Base-by-base conservation (phyloP, 1,284 basidiomycete genomes). In the Mycosarcoma mackinlayi region DNA sequence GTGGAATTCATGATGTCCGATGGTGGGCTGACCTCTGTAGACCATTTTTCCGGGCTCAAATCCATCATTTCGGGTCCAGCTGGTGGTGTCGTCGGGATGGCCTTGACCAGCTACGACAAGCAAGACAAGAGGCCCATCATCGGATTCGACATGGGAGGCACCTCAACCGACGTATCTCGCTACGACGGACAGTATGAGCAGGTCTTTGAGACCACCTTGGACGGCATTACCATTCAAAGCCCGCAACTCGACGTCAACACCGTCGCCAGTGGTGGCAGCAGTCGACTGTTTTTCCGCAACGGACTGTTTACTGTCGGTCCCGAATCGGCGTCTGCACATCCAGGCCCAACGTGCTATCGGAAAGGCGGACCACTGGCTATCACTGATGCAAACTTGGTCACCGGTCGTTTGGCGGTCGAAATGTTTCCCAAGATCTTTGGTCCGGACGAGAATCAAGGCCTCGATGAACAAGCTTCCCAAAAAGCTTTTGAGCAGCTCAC, bases 121-220 rank as follows among this genome's bases (percentile, higher is more conserved):
- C 83, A 88, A 64, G 83, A 86, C 59, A 87, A 86, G 73, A 85
- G 86, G 33, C 90, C 91, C 0, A 86, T 92, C 49, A 92, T 94
- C 72, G 79, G 79, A 5, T 70, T 82, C 19, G 80, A 82, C 18
- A 79, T 80, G 61, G 93, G 93, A 5, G 93, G 93, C 0, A 96
- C 93, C 0, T 67, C 61, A 7, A 94, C 92, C 0, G 93, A 96
- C 77, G 93, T 96, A 0, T 93, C 92, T 4, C 87, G 93, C 10
- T 95, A 89, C 79, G 90, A 89, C 23, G 93, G 93, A 0, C 86
- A 89, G 24, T 94, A 92, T 79, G 92, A 95, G 82, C 87, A 90
- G 23, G 91, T 93, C 0, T 93, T 92, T 81, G 93, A 97, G 83
- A 93, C 93, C 0, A 92, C 91, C 0, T 93, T 93, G 0, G 93